These are phyloP conservation scores for Sedum album DNA, from an alignment of 164 flowering plant genomes.

Conservation along the genomic window DNA sequence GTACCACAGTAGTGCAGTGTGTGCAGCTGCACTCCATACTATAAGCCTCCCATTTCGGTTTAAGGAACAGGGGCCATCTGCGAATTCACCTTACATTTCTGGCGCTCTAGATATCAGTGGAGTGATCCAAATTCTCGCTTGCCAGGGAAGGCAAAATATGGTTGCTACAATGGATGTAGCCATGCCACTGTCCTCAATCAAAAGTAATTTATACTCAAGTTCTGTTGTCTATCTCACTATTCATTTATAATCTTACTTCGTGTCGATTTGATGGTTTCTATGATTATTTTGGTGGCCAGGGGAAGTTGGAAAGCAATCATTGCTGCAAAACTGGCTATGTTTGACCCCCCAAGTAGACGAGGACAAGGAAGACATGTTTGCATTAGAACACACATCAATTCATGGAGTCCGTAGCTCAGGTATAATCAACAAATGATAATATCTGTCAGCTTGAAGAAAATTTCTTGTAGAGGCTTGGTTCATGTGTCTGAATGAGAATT, in stretches of 20 bases:
- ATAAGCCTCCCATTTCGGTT: conserved; percentile 69
- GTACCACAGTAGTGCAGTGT: conserved; percentile 80
- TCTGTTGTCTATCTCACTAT: background rate
- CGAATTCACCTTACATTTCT: conserved; percentile 26
- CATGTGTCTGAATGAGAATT: background rate
- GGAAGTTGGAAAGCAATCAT: conserved; percentile 20
- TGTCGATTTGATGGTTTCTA: background rate
- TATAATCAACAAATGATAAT: conserved; percentile 8
- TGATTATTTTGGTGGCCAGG: conserved; percentile 25
- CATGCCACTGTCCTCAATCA: conserved; percentile 74
- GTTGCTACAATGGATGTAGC: conserved; percentile 69
- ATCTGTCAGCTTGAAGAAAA: background rate
- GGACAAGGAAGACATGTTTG: conserved; percentile 52
- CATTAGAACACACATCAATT: conserved; percentile 41
- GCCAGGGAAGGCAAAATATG: conserved; percentile 67
- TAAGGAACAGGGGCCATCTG: conserved; percentile 41
- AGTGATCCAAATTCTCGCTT: conserved; percentile 48
- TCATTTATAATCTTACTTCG: background rate
- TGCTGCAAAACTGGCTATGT: conserved; percentile 47
- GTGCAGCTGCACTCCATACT: conserved; percentile 88
- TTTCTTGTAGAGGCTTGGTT: background rate
- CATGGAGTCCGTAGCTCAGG: conserved; percentile 71
- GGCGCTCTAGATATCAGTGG: conserved; percentile 59
- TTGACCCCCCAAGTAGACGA: conserved; percentile 69
- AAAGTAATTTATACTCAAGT: conserved; percentile 25